Conservation (phyloP, 179 eudicot genomes). For the Beta corolliflora region DNA sequence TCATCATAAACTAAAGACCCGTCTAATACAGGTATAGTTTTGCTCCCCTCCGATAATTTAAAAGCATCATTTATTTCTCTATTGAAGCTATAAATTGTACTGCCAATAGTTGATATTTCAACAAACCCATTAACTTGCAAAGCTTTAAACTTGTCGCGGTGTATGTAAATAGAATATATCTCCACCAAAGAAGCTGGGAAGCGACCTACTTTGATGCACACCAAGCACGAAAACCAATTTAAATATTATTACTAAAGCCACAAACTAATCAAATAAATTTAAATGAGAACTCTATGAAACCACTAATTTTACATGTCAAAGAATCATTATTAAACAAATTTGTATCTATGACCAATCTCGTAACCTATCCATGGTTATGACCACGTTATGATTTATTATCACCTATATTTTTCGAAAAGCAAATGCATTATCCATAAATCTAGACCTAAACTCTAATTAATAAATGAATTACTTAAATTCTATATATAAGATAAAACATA, state of each 20-base stretch:
- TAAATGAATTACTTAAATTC: background rate
- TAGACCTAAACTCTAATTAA: background rate
- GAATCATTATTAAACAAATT: too few relatives aligned
- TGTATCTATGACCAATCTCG: background rate
- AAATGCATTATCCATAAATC: too few relatives aligned
- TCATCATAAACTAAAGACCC: background rate
- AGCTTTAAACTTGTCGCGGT: background rate
- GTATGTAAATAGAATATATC: background rate
- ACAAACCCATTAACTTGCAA: background rate
- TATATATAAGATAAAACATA: too few relatives aligned
- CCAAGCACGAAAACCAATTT: background rate
- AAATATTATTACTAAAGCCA: background rate
- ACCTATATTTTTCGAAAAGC: too few relatives aligned
- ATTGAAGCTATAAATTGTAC: background rate
- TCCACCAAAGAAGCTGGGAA: background rate
- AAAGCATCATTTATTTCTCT: background rate
- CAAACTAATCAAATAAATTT: background rate
- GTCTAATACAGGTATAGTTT: background rate
- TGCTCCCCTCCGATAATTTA: background rate
- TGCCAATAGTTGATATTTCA: background rate
- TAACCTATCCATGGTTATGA: too few relatives aligned
- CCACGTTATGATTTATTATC: too few relatives aligned
- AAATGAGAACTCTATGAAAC: too few relatives aligned
- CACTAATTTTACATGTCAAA: background rate
- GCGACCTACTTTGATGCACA: background rate